Conservation (phyloP, 1,284 basidiomycete species). For the Abortiporus biennis region DNA sequence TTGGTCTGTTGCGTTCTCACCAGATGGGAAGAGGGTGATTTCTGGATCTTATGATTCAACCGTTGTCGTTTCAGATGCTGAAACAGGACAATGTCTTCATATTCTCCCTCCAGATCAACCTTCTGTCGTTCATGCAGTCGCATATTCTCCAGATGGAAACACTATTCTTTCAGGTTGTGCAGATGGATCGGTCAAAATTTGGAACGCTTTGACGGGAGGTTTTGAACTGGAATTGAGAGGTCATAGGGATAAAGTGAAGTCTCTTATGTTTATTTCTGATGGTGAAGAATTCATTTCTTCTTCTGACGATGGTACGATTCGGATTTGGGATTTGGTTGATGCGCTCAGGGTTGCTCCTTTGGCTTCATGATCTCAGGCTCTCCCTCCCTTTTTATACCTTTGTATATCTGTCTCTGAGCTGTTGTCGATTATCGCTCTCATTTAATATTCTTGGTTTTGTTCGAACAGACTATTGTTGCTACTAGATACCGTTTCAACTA, state of each 20-base stretch:
- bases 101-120: slow-evolving; percentile 9
- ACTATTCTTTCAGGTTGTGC: slow-evolving; percentile 3
- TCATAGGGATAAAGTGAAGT: slow-evolving; percentile 19
- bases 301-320: slow-evolving; percentile 28
- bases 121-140: slow-evolving; percentile 16
- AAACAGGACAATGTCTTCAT: background rate
- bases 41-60: slow-evolving; percentile 13
- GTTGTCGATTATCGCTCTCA: too few species aligned
- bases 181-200: slow-evolving; percentile 8
- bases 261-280: slow-evolving; percentile 25
- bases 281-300: slow-evolving; percentile 25
- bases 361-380: too few species aligned
- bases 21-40: slow-evolving; percentile 21
- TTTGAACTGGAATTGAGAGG: slow-evolving; percentile 6
- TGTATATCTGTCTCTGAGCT: too few species aligned
- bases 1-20: slow-evolving; percentile 28
- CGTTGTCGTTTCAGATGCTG: slow-evolving; percentile 2
- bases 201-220: slow-evolving; percentile 1
- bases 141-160: slow-evolving; percentile 11
- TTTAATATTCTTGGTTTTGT: too few species aligned
- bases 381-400: too few species aligned
- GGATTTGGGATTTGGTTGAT: slow-evolving; percentile 5
- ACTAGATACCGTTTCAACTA: too few species aligned
- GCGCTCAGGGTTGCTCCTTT: background rate
- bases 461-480: too few species aligned